Evolutionary conservation across 805 yeast species (phyloP), one percentile per base, ranked within the genome.

Genomic region (Torulaspora maleeae): DNA sequence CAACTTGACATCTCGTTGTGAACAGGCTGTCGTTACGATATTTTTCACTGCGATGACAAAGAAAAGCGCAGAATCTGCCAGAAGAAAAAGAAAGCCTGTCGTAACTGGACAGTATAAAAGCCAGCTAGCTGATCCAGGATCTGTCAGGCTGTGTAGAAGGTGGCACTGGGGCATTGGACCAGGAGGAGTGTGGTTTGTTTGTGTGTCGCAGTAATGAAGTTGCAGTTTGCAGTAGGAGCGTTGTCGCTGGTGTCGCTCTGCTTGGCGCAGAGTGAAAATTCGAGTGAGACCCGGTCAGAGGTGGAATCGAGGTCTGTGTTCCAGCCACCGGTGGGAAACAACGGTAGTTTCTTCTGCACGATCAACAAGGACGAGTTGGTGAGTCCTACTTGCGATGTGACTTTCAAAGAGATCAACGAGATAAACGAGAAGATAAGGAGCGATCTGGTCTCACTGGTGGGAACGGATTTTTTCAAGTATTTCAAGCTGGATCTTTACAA

Each of bases 401-500:
- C 73, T 0, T 73, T 74, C 44, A 55, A 66, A 6, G 76, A 78
- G 49, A 74, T 82, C 25, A 76, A 80, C 56, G 66, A 63, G 2
- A 66, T 79, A 22, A 83, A 83, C 61, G 41, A 51, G 2, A 62
- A 70, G 33, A 67, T 83, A n/a, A 68, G 83, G 41, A 82, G 83
- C 1, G 64, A 73, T 19, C 63, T 91, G n/a, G 59, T 72, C 13
- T 67, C 76, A 5, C 64, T 91, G 36, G 84, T 83, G 7, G 61
- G 74, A 36, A 80, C 87, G 29, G 88, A 90, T 54, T 93, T 86
- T 67, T 91, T 93, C 77, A 78, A 83, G 52, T 87, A 86, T 62
- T 93, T 87, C 72, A 82, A 88, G 62, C 75, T 93, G 44, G 89
- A 93, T 59, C 72, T 93, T 46, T 87, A 80, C 65, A 83, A 76